A percentile compares a stretch with the other conserved stretches of the same genome.
These are phyloP conservation scores for Physocladia obscura DNA, from an alignment of 192 early-diverging fungal genomes.

Conservation along the genomic window DNA sequence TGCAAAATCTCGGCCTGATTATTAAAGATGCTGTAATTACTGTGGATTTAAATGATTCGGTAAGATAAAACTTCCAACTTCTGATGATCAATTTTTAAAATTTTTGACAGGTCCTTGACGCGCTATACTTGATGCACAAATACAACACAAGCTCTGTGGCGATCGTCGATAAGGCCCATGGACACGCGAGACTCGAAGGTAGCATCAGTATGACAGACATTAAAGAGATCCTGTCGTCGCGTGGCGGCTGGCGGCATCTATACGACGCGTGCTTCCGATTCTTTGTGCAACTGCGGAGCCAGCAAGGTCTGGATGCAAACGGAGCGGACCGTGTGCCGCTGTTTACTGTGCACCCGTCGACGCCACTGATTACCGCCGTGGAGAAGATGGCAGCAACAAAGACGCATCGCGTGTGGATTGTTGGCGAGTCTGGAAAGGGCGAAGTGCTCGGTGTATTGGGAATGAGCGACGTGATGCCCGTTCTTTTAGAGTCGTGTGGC, in stretches of 20 bases:
- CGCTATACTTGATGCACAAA: constrained; percentile 51
- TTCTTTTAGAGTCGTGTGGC: neutral
- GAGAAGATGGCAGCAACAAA: constrained; percentile 57
- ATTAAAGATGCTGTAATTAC: constrained; percentile 20
- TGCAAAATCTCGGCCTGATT: constrained; percentile 46
- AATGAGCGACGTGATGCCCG: constrained; percentile 45
- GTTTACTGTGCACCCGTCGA: constrained; percentile 46
- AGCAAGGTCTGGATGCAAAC: constrained; percentile 36
- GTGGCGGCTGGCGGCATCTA: constrained; percentile 44
- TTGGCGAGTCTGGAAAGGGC: constrained; percentile 32
- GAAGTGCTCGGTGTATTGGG: constrained; percentile 47
- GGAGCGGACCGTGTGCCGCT: constrained; percentile 38
- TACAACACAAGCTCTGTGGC: constrained; percentile 48
- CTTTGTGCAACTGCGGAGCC: constrained; percentile 39
- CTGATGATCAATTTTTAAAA: neutral
- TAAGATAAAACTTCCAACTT: neutral
- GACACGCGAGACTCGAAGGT: constrained; percentile 29
- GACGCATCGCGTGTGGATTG: constrained; percentile 53
- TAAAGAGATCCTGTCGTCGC: constrained; percentile 44
- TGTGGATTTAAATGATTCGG: constrained; percentile 24
- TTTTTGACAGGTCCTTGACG: constrained; percentile 40
- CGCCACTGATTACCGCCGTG: constrained; percentile 46
- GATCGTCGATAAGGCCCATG: constrained; percentile 39
- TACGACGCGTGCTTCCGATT: constrained; percentile 42
- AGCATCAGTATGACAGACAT: constrained; percentile 50